Evolutionary conservation across 257 asterid species (phyloP), one percentile per base, ranked within the genome.

Genomic region (Ophiorrhiza pumila): DNA sequence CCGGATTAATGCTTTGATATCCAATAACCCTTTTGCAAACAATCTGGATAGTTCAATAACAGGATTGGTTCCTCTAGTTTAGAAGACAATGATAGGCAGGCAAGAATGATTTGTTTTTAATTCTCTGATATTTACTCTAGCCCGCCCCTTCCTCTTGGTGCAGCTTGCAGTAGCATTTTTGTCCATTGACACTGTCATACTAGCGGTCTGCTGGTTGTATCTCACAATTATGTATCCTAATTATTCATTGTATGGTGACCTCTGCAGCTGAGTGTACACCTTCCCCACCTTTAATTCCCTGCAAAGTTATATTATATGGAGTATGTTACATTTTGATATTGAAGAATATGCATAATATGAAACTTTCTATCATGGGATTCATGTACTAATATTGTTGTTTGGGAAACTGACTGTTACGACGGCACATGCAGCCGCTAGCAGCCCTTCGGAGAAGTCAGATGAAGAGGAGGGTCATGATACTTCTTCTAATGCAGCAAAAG

Each of bases 361-460:
- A 25, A 39, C n/a, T 27, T 58, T 10, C 8, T 4, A 27, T 12
- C 20, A 2, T 29, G 20, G 63, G 22, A 29, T 27, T 27, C 63
- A 14, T 58, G 37, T 58, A 12, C 15, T 27, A n/a, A n/a, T n/a
- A n/a, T n/a, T n/a, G n/a, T n/a, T n/a, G n/a, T n/a, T n/a, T n/a
- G n/a, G n/a, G 34, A 65, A 13, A 3, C 41, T 46, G 25, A 8
- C 53, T 34, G n/a, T n/a, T n/a, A n/a, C n/a, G n/a, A n/a, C 15
- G n/a, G 10, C 45, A 27, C 68, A 64, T 71, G 71, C 74, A 79
- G 87, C 72, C 43, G 86, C 76, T 41, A 78, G 45, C 20, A 72
- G 56, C 42, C 55, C 63, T 25, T 35, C 45, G 12, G 82, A 29
- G 71, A 72, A 75, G 37, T 37, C 85, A 18, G 77, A 69, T 0